Base-by-base conservation (phyloP, 495 filamentous ascomycete genomes). In the Lindgomyces ingoldianus region DNA sequence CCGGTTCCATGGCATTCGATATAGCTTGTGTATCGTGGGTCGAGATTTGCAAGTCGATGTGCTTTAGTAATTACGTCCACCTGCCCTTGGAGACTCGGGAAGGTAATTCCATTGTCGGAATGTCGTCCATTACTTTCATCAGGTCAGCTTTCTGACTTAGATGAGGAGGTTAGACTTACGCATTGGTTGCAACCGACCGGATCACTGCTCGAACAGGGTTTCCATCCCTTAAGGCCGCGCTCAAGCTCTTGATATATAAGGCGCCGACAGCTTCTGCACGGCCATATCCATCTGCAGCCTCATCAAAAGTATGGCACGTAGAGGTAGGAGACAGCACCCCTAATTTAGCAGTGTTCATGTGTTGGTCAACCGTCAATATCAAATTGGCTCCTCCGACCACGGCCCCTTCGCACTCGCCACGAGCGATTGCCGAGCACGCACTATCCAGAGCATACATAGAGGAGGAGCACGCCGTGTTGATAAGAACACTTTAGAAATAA, bases 1-100 rank as follows among this genome's bases (percentile, higher is more conserved):
- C 77, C 79, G 0, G 79, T 81, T 0, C 79, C 79, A 54, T 81
- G 78, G 49, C 71, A 76, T 42, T 81, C 77, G n/a, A 75, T 61
- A 57, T 70, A 74, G 14, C 73, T 18, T 0, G 78, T 77, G 2
- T 33, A 24, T 0, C 48, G 63, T 6, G 72, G 54, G 48, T 78
- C 68, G 3, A 84, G 70, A 16, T 59, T 59, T 0, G 56, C 64
- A 29, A 46, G 55, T 19, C 30, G 24, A 39, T 75, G 70, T 10
- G 63, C 64, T 16, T 45, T 9, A 0, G 73, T 53, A 3, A 80
- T 81, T 27, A 76, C 2, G 0, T 59, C 58, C 22, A 25, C 57
- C 48, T 67, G 64, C 1, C 42, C 57, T 19, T 62, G 36, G 6
- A n/a, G 18, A 27, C 51, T 57, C 0, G 64, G 64, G 26, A 54